These are phyloP conservation scores for Aspergillus puulaauensis DNA, from an alignment of 2,329 filamentous ascomycete genomes.

Conservation along the genomic window DNA sequence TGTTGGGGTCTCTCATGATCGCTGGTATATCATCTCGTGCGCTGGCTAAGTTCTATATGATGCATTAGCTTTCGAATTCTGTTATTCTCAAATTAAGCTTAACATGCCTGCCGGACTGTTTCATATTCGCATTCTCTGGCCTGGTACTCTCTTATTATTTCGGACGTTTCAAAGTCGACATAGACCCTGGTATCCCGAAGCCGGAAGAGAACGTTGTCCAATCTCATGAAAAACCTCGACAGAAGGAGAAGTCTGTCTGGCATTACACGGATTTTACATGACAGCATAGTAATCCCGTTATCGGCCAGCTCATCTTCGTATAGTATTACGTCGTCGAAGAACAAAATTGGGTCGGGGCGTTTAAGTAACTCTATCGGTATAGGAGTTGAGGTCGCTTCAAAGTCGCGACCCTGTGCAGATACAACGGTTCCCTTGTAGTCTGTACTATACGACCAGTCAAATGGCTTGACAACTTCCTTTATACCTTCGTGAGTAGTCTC, in stretches of 20 bases:
- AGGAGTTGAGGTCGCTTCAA: conserved; percentile 48
- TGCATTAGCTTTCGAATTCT: neutral
- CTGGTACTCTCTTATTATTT: conserved; percentile 86
- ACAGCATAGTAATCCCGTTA: conserved; percentile 89
- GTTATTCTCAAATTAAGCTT: neutral
- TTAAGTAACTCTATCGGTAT: conserved; percentile 87
- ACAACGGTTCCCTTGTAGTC: conserved; percentile 73
- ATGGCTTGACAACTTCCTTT: conserved; percentile 90
- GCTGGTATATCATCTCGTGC: conserved; percentile 72
- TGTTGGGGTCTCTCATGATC: conserved; percentile 76
- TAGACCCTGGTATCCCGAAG: conserved; percentile 90
- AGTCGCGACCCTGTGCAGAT: conserved; percentile 31
- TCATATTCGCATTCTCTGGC: conserved; percentile 82
- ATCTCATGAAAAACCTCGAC: conserved; percentile 82
- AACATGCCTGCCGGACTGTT: conserved; percentile 67
- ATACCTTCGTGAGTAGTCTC: conserved; percentile 81
- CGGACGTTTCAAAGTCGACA: conserved; percentile 76
- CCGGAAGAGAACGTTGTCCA: conserved; percentile 85
- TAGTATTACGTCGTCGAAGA: conserved; percentile 93
- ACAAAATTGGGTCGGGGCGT: conserved; percentile 87
- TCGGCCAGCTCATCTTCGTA: conserved; percentile 98
- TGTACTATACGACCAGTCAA: conserved; percentile 97
- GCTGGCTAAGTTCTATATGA: conserved; percentile 48
- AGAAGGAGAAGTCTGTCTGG: conserved; percentile 82
- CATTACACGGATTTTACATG: conserved; percentile 91